Conservation (phyloP, 495 filamentous ascomycete genomes). For the Pseudomonodictys pantanalensis region DNA sequence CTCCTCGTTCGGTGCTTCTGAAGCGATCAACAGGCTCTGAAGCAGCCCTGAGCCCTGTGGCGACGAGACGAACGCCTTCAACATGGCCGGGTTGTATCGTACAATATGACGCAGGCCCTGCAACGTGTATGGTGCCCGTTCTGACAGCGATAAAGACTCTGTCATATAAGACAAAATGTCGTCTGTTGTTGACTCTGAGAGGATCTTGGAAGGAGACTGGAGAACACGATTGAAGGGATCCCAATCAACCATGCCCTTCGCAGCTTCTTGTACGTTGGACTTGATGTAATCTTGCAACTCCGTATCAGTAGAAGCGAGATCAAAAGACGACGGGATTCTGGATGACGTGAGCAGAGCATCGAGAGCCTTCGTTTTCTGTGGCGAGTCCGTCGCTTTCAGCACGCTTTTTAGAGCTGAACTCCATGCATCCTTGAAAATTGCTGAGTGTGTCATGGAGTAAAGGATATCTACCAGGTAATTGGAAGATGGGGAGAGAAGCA, state of each 20-base stretch:
- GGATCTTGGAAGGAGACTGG: slow-evolving; percentile 20
- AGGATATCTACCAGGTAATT: slow-evolving; percentile 39
- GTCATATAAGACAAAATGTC: slow-evolving; percentile 38
- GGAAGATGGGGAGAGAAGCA: slow-evolving; percentile 56
- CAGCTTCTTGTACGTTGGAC: slow-evolving; percentile 7
- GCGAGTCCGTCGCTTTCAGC: slow-evolving; percentile 33
- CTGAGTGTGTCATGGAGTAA: slow-evolving; percentile 26
- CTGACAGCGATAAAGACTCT: slow-evolving; percentile 36
- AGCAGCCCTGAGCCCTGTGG: slow-evolving; percentile 53
- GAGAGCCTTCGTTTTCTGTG: slow-evolving; percentile 35
- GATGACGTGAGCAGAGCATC: slow-evolving; percentile 38
- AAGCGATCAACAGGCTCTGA: slow-evolving; percentile 54
- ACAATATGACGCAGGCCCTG: slow-evolving; percentile 39
- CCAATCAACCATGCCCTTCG: slow-evolving; percentile 33
- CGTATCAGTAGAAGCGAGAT: slow-evolving; percentile 19
- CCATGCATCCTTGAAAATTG: slow-evolving; percentile 36
- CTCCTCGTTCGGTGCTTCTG: slow-evolving; percentile 56
- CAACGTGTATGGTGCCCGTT: slow-evolving; percentile 35
- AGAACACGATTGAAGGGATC: slow-evolving; percentile 28
- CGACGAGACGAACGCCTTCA: slow-evolving; percentile 37
- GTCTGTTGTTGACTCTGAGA: slow-evolving; percentile 29
- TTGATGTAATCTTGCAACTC: slow-evolving; percentile 39
- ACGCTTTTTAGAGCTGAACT: slow-evolving; percentile 29
- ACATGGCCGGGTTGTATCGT: slow-evolving; percentile 29
- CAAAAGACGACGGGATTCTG: slow-evolving; percentile 21